Conservation (phyloP, 495 filamentous ascomycete genomes). For the Achaetomiella virescens region DNA sequence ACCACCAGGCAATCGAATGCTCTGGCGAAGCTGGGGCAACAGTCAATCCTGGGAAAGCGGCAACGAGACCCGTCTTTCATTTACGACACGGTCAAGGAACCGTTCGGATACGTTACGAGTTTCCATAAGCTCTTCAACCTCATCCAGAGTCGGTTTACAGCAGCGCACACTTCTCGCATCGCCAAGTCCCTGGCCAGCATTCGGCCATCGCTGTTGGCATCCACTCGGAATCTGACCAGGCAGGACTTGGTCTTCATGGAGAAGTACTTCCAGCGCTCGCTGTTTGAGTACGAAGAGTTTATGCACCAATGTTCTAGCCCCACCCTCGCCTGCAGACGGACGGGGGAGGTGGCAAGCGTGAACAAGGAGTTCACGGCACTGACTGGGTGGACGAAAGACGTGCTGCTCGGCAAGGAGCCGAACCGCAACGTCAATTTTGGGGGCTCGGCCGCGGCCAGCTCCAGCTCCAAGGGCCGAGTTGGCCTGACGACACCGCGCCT, state of each 20-base stretch:
- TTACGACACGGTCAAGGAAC: slow-evolving; percentile 80
- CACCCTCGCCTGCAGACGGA: slow-evolving; percentile 83
- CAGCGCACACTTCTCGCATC: slow-evolving; percentile 65
- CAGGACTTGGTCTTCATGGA: slow-evolving; percentile 96
- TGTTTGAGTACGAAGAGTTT: slow-evolving; percentile 88
- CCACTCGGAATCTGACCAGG: slow-evolving; percentile 70
- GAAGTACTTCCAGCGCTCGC: slow-evolving; percentile 86
- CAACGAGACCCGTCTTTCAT: slow-evolving; percentile 69
- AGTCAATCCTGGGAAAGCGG: slow-evolving; percentile 49
- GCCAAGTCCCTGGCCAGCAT: slow-evolving; percentile 83
- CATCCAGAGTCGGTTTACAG: slow-evolving; percentile 68
- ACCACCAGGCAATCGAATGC: slow-evolving; percentile 32
- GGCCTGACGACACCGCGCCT: slow-evolving; percentile 43
- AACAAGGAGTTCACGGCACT: slow-evolving; percentile 92
- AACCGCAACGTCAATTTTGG: slow-evolving; percentile 83
- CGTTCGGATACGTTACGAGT: slow-evolving; percentile 81
- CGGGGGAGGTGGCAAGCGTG: slow-evolving; percentile 84
- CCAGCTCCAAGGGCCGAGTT: slow-evolving; percentile 29
- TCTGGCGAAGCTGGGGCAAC: slow-evolving; percentile 38
- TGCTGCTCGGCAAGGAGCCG: slow-evolving; percentile 78
- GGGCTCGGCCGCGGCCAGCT: slow-evolving; percentile 28
- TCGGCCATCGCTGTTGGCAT: slow-evolving; percentile 86
- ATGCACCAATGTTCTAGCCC: slow-evolving; percentile 82
- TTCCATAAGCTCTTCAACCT: slow-evolving; percentile 86
- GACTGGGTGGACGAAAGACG: slow-evolving; percentile 89